phyloP scores from a whole-genome alignment of 2,329 filamentous ascomycete genomes.

The Alternaria tenuissima region DNA sequence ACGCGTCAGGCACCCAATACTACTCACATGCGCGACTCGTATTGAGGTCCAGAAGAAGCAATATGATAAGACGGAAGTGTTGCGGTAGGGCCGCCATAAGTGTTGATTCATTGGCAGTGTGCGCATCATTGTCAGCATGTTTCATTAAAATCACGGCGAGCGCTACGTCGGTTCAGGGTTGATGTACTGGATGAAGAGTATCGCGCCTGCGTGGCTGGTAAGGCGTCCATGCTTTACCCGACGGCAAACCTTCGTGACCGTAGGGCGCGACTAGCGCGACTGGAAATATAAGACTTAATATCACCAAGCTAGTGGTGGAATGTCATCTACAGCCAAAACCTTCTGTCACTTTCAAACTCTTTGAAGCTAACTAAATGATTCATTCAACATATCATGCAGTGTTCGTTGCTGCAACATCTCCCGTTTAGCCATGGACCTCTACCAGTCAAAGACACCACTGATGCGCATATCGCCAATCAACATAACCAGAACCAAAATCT shows the following conservation, averaged over 20 bases:
- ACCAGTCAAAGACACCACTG: background rate
- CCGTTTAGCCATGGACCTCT: background rate
- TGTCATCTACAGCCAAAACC: background rate
- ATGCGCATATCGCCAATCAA: constrained; percentile 26
- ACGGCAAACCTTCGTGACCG: background rate
- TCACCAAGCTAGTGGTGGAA: background rate
- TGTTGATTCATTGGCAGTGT: background rate
- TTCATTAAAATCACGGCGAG: background rate
- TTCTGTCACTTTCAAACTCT: background rate
- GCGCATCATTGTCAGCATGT: background rate
- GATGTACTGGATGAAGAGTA: background rate
- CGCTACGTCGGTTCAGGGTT: background rate
- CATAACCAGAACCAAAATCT: constrained; percentile 60
- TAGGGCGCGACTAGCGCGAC: constrained; percentile 4
- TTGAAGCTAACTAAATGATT: background rate
- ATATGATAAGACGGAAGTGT: background rate
- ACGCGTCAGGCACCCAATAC: background rate
- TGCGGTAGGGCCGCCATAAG: background rate
- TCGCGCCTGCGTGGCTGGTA: background rate
- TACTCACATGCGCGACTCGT: background rate
- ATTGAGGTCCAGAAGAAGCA: background rate
- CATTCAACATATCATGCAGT: background rate
- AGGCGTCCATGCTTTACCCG: constrained; percentile 1
- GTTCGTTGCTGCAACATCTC: background rate
- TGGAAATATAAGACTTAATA: background rate